Evolutionary conservation across 2,329 filamentous ascomycete genomes (phyloP).

Genomic region (Claviceps maximensis): DNA sequence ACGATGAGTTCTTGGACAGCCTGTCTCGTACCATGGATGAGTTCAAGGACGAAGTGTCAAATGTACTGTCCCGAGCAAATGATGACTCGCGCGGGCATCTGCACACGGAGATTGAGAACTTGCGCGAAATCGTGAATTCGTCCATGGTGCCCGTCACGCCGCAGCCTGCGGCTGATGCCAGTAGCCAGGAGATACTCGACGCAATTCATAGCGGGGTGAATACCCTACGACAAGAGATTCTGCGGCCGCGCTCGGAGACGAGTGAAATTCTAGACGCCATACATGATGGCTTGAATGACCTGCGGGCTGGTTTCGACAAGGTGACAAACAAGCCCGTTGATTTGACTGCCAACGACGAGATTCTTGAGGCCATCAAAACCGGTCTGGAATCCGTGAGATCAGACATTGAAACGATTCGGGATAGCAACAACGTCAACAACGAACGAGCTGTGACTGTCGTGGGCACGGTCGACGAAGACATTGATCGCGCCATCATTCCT

Average conservation of each 20-base stretch:
- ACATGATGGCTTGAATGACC: slow-evolving; percentile 70
- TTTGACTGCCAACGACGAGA: slow-evolving; percentile 75
- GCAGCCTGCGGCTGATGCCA: slow-evolving; percentile 19
- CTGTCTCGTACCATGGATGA: slow-evolving; percentile 52
- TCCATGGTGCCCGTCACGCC: slow-evolving; percentile 49
- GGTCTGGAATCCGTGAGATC: slow-evolving; percentile 62
- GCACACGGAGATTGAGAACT: slow-evolving; percentile 68
- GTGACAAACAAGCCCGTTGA: slow-evolving; percentile 69
- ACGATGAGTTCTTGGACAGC: slow-evolving; percentile 65
- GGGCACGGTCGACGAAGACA: slow-evolving; percentile 18
- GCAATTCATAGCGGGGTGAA: slow-evolving; percentile 61
- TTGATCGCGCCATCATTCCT: slow-evolving; percentile 19
- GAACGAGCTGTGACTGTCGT: slow-evolving; percentile 43
- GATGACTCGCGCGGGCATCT: slow-evolving; percentile 49
- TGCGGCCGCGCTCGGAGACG: slow-evolving; percentile 53
- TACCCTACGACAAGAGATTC: slow-evolving; percentile 61
- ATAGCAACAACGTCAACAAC: slow-evolving; percentile 31
- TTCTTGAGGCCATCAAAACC: slow-evolving; percentile 74
- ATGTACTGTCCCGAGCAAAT: slow-evolving; percentile 38
- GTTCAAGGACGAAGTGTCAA: slow-evolving; percentile 53
- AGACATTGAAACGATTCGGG: slow-evolving; percentile 69
- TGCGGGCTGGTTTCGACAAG: slow-evolving; percentile 65
- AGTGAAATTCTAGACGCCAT: slow-evolving; percentile 82
- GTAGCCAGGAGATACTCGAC: slow-evolving; percentile 55
- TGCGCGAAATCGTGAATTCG: slow-evolving; percentile 64